These are phyloP conservation scores for Wickerhamomyces bisporus DNA, from an alignment of 805 yeast genomes.

Conservation along the genomic window DNA sequence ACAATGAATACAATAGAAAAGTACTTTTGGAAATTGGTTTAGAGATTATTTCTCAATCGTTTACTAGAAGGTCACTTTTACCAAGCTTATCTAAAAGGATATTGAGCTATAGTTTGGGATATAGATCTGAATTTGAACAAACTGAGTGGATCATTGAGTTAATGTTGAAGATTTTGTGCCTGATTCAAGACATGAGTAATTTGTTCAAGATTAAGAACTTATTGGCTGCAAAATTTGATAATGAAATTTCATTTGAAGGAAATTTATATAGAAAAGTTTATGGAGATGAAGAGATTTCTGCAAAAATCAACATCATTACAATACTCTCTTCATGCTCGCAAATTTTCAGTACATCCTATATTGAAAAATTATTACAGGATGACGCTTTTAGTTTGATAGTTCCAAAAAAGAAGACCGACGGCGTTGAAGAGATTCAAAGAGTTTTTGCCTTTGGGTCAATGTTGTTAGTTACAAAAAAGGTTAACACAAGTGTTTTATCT, in stretches of 20 bases:
- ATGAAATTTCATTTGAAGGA: conserved; percentile 30
- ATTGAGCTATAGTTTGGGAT: conserved; percentile 35
- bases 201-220: conserved; percentile 56
- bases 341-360: conserved; percentile 19
- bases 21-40: conserved; percentile 28
- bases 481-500: conserved; percentile 23
- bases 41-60: conserved; percentile 43
- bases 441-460: conserved; percentile 51
- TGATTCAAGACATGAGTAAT: conserved; percentile 50
- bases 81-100: conserved; percentile 52
- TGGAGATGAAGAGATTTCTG: conserved; percentile 53
- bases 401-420: conserved; percentile 56
- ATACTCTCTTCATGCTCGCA: conserved; percentile 33
- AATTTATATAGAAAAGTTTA: conserved; percentile 44
- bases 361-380: conserved; percentile 20
- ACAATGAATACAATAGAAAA: conserved; percentile 24
- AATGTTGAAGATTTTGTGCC: conserved; percentile 39
- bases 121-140: conserved; percentile 31
- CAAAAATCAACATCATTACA: conserved; percentile 45
- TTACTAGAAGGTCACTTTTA: conserved; percentile 62
- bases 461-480: conserved; percentile 35
- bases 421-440: conserved; percentile 64
- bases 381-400: conserved; percentile 37
- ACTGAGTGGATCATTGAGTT: conserved; percentile 47
- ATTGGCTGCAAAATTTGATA: conserved; percentile 49